A percentile compares a stretch with the other conserved stretches of the same genome.
These are phyloP conservation scores for Solanum ossicruentum DNA, from an alignment of 257 asterid genomes.

Conservation along the genomic window DNA sequence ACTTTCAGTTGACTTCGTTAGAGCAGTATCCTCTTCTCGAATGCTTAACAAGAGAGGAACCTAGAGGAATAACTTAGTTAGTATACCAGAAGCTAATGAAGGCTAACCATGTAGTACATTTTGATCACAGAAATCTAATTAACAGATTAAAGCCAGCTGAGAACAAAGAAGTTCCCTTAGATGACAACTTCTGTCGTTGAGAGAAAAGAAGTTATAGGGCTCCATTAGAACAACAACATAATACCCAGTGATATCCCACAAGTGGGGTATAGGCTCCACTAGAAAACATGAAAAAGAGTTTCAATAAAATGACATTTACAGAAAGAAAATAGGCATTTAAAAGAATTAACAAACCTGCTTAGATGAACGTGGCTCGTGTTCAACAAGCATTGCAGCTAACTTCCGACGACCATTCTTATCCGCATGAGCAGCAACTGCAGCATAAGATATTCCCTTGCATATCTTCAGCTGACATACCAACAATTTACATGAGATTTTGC, in stretches of 20 bases:
- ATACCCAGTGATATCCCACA: too few relatives aligned
- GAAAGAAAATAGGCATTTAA: neutral
- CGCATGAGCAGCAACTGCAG: constrained; percentile 96
- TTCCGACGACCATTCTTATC: constrained; percentile 89
- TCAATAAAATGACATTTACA: neutral
- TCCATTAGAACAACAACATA: neutral
- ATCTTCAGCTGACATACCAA: constrained; percentile 61
- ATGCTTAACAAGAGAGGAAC: constrained; percentile 93
- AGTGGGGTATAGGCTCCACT: neutral
- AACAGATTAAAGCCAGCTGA: neutral
- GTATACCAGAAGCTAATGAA: neutral
- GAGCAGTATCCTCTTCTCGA: constrained; percentile 92
- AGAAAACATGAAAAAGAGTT: neutral
- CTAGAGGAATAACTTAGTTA: constrained; percentile 19
- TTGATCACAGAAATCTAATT: neutral
- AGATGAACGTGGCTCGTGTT: constrained; percentile 83
- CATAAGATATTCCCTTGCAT: constrained; percentile 97
- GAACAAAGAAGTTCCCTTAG: neutral
- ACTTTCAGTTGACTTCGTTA: constrained; percentile 74
- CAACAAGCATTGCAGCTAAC: constrained; percentile 95
- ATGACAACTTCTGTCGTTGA: neutral
- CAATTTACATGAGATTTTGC: constrained; percentile 2
- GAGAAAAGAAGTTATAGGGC: neutral
- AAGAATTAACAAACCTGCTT: constrained; percentile 51
- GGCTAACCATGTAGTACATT: neutral